Percentiles rank a stretch among this genome's conserved stretches.
phyloP scores from a whole-genome alignment of 192 early-diverging fungal genomes.

The Rhizoclosmatium sp. region DNA sequence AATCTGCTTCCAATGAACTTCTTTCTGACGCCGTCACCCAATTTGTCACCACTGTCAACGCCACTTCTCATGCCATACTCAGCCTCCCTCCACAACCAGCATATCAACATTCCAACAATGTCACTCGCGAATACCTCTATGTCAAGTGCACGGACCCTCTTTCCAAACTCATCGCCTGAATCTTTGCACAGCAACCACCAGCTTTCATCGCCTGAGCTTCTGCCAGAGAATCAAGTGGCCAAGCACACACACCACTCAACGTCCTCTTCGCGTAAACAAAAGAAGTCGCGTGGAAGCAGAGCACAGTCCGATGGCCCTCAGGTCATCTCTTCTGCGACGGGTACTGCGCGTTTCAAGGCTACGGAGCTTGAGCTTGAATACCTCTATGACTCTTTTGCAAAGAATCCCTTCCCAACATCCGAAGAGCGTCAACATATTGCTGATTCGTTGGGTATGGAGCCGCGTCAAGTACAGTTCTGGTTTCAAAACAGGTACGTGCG shows the following conservation, averaged over 20 bases:
- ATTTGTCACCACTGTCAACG: background rate
- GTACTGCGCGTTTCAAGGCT: conserved; percentile 8
- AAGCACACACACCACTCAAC: background rate
- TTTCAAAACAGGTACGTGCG: background rate
- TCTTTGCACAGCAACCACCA: background rate
- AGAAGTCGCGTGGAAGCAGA: background rate
- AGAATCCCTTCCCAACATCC: conserved; percentile 10
- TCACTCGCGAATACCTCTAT: background rate
- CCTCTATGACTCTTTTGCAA: conserved; percentile 7
- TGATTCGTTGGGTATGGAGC: conserved; percentile 16
- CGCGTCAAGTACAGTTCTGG: conserved; percentile 32
- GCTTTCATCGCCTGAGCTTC: background rate
- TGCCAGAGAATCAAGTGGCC: background rate
- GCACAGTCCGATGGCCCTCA: background rate
- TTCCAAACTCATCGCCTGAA: background rate
- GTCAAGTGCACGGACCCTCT: background rate
- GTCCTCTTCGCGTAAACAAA: background rate
- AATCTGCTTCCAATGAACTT: conserved; percentile 4
- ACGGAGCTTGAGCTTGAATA: conserved; percentile 17
- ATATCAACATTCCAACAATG: too few relatives aligned
- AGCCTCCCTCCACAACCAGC: too few relatives aligned
- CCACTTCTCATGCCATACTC: background rate
- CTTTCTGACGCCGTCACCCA: background rate
- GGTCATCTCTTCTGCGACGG: background rate
- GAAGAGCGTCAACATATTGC: conserved; percentile 14